Percentiles rank a stretch among this genome's conserved stretches.
phyloP scores from a whole-genome alignment of 2,329 filamentous ascomycete genomes.

The Trichoderma breve region DNA sequence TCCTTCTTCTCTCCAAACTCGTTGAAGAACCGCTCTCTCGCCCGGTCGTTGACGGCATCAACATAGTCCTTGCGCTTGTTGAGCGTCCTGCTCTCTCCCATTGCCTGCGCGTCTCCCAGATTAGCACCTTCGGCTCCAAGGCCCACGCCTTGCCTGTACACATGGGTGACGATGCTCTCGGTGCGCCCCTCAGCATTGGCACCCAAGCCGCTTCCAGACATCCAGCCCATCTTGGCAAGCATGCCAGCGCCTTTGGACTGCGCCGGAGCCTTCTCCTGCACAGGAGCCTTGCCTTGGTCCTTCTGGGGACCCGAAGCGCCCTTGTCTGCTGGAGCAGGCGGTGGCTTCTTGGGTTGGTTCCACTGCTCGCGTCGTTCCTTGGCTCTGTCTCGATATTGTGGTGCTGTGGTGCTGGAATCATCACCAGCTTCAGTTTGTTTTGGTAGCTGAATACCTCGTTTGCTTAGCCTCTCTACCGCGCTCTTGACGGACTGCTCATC shows the following conservation, averaged over 20 bases:
- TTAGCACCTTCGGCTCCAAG: slow-evolving; percentile 68
- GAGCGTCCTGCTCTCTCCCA: slow-evolving; percentile 61
- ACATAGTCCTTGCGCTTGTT: slow-evolving; percentile 62
- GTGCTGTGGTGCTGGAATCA: slow-evolving; percentile 18
- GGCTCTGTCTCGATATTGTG: slow-evolving; percentile 63
- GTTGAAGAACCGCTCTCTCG: slow-evolving; percentile 55
- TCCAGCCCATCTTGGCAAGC: slow-evolving; percentile 73
- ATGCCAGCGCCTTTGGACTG: slow-evolving; percentile 64
- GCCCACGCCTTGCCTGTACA: slow-evolving; percentile 67
- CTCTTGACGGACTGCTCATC: slow-evolving; percentile 49
- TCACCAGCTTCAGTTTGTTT: slow-evolving; percentile 29
- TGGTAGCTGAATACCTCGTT: slow-evolving; percentile 38
- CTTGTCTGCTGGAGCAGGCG: slow-evolving; percentile 34
- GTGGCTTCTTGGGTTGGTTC: slow-evolving; percentile 59
- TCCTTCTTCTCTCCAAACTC: slow-evolving; percentile 43
- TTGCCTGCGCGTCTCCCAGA: slow-evolving; percentile 63
- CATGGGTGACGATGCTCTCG: slow-evolving; percentile 61
- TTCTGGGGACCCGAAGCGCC: slow-evolving; percentile 33
- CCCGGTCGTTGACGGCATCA: slow-evolving; percentile 62
- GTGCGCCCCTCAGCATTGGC: slow-evolving; percentile 61
- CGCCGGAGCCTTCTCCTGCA: slow-evolving; percentile 24
- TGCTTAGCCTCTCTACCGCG: slow-evolving; percentile 41
- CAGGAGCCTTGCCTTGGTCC: slow-evolving; percentile 17
- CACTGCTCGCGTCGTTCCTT: slow-evolving; percentile 63
- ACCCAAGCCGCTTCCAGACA: slow-evolving; percentile 61